Conservation (phyloP, 2,329 filamentous ascomycete species). For the Claviceps humidiphila region DNA sequence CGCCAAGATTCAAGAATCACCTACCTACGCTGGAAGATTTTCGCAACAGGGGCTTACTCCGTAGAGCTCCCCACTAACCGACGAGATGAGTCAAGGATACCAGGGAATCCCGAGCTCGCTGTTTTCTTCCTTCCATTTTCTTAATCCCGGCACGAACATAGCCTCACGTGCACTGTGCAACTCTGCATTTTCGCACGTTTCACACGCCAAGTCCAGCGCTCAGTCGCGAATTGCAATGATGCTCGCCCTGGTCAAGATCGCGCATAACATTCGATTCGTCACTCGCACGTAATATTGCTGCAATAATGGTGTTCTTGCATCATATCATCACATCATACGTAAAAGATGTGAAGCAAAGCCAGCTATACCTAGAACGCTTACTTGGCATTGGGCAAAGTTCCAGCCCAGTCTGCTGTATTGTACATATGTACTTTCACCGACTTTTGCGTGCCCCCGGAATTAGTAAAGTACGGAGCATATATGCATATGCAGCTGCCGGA, state of each 20-base stretch:
- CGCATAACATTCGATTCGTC: background rate
- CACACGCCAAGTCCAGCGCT: background rate
- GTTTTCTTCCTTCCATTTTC: too few species aligned
- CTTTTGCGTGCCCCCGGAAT: background rate
- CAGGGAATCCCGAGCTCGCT: too few species aligned
- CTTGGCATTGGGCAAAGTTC: background rate
- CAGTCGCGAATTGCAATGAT: background rate
- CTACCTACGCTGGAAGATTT: background rate
- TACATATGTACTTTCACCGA: background rate
- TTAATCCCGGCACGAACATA: too few species aligned
- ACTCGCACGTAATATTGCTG: background rate
- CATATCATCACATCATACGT: background rate
- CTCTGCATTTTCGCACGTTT: background rate
- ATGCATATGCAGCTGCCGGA: too few species aligned
- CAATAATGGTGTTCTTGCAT: background rate
- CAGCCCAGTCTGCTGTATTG: background rate
- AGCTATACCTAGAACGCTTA: background rate
- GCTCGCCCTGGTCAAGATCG: background rate
- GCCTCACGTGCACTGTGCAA: too few species aligned
- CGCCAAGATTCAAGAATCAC: background rate
- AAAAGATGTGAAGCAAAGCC: background rate
- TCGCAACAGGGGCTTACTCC: background rate
- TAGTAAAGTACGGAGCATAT: too few species aligned
- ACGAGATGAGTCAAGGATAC: background rate
- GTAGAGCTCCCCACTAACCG: background rate